Percentiles rank a stretch among this genome's conserved stretches.
phyloP scores from a whole-genome alignment of 2,329 filamentous ascomycete genomes.

The Pseudogymnoascus destructans region DNA sequence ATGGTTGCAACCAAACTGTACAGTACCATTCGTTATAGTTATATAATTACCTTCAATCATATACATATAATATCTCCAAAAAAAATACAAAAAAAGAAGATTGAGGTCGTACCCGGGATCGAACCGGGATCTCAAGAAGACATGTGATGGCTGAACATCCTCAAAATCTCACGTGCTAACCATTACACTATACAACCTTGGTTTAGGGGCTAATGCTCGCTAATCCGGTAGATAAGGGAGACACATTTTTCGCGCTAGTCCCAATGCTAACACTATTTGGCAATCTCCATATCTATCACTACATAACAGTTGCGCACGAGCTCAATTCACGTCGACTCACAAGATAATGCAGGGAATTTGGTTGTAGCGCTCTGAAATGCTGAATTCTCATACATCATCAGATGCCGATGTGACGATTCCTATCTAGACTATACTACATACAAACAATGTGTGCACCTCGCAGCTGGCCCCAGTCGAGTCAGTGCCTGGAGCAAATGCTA shows the following conservation, averaged over 20 bases:
- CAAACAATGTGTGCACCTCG: neutral
- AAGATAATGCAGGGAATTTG: neutral
- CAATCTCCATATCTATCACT: neutral
- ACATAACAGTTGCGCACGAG: neutral
- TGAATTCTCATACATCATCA: constrained; percentile 1
- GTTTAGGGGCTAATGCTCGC: neutral
- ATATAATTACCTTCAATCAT: neutral
- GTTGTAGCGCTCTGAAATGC: neutral
- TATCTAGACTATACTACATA: constrained; percentile 9
- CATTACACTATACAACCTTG: constrained; percentile 7
- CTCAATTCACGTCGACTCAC: neutral
- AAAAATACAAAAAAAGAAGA: neutral
- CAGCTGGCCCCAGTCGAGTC: neutral
- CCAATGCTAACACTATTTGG: neutral
- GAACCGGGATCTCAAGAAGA: constrained; percentile 9
- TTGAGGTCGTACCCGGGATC: constrained; percentile 7
- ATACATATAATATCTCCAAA: neutral
- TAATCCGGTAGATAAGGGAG: neutral
- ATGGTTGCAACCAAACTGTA: neutral
- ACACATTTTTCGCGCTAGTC: neutral
- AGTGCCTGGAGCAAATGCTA: neutral
- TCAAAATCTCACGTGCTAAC: constrained; percentile 9
- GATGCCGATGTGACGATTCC: constrained; percentile 1
- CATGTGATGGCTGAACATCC: constrained; percentile 5
- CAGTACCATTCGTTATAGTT: neutral